Evolutionary conservation across 768 basidiomycete genomes (phyloP).

Genomic region (Harrya chromipes): DNA sequence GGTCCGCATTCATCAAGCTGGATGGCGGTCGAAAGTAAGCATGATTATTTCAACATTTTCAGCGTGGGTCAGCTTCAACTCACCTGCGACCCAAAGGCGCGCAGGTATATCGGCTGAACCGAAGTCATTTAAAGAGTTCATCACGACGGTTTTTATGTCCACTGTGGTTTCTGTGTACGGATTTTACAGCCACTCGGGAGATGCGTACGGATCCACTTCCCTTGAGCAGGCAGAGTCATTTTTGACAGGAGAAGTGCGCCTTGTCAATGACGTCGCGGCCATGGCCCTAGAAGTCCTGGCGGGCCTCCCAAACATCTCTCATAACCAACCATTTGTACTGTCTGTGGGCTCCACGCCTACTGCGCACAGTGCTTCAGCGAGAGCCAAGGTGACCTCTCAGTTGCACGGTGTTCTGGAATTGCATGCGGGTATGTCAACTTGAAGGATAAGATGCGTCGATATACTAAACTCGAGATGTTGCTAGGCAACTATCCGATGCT

Average conservation of each 20-base stretch:
- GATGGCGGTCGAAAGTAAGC: slow-evolving; percentile 71
- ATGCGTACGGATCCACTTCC: slow-evolving; percentile 75
- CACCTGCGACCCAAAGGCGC: slow-evolving; percentile 46
- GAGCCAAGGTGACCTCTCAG: slow-evolving; percentile 41
- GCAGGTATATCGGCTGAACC: slow-evolving; percentile 63
- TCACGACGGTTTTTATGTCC: slow-evolving; percentile 52
- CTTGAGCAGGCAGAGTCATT: slow-evolving; percentile 60
- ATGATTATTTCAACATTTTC: slow-evolving; percentile 20
- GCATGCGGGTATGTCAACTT: slow-evolving; percentile 56
- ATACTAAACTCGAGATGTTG: not conserved
- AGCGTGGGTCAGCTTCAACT: slow-evolving; percentile 3
- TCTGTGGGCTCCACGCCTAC: slow-evolving; percentile 88
- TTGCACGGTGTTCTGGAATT: slow-evolving; percentile 68
- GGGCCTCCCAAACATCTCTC: slow-evolving; percentile 28
- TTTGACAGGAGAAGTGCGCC: slow-evolving; percentile 65
- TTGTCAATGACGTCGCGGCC: slow-evolving; percentile 64
- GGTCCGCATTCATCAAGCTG: slow-evolving; percentile 81
- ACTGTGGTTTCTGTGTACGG: slow-evolving; percentile 64
- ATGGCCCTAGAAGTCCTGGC: slow-evolving; percentile 49
- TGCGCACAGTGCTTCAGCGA: slow-evolving; percentile 69
- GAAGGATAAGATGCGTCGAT: not conserved
- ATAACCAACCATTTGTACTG: slow-evolving; percentile 57
- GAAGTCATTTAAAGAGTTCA: slow-evolving; percentile 50
- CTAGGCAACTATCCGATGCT: slow-evolving; percentile 78
- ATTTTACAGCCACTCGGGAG: slow-evolving; percentile 79